A percentile compares a stretch with the other conserved stretches of the same genome.
Conservation (phyloP, 768 basidiomycete genomes). For the Leucocoprinus leucothites region DNA sequence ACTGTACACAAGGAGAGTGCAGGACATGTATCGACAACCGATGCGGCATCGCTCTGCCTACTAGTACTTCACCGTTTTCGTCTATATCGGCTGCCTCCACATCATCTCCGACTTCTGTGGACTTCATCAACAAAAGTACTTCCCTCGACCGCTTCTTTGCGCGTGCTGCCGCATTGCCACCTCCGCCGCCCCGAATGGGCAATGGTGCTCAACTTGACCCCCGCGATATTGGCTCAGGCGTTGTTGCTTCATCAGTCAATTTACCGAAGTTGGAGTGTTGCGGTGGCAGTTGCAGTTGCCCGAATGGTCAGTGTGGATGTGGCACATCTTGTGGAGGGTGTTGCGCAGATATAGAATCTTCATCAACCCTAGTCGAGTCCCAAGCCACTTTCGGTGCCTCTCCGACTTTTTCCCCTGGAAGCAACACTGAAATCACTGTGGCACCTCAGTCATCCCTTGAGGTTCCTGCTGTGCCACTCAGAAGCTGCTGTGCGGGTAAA, state of each 20-base stretch:
- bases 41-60: slow-evolving; percentile 42
- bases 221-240: slow-evolving; percentile 34
- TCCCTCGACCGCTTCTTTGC: slow-evolving; percentile 63
- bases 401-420: neutral
- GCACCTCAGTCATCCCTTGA: neutral
- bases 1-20: slow-evolving; percentile 51
- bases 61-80: slow-evolving; percentile 12
- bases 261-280: slow-evolving; percentile 70
- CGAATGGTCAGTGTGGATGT: slow-evolving; percentile 51
- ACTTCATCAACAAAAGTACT: slow-evolving; percentile 7
- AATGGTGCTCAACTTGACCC: slow-evolving; percentile 41
- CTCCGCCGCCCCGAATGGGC: slow-evolving; percentile 39
- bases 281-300: slow-evolving; percentile 58
- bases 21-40: slow-evolving; percentile 58
- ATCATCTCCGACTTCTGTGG: neutral
- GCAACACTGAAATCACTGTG: neutral
- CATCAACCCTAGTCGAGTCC: neutral
- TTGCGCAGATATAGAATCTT: slow-evolving; percentile 29
- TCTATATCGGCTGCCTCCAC: slow-evolving; percentile 9
- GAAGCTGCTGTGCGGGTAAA: slow-evolving; percentile 30
- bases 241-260: slow-evolving; percentile 28
- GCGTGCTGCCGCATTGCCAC: slow-evolving; percentile 66
- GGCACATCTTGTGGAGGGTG: slow-evolving; percentile 54
- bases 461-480: slow-evolving; percentile 9
- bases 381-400: neutral